Percentiles rank a stretch among this genome's conserved stretches.
These are phyloP conservation scores for Aspergillus cavernicola DNA, from an alignment of 495 filamentous ascomycete species.

Conservation along the genomic window DNA sequence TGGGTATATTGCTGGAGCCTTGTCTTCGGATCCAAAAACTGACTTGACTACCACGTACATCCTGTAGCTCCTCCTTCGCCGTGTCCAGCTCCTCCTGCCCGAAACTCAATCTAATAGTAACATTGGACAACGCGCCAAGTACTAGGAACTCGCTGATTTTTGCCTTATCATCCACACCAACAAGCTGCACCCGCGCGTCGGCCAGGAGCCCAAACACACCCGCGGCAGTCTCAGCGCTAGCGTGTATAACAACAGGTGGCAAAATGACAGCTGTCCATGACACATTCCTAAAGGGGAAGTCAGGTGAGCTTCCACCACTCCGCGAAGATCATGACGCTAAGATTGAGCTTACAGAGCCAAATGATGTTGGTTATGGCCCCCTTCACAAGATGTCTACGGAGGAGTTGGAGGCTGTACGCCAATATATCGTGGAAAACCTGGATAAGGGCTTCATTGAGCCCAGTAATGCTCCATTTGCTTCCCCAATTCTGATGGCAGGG, in stretches of 20 bases:
- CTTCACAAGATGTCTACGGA: too few species aligned
- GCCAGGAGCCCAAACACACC: background rate
- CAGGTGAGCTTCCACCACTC: too few species aligned
- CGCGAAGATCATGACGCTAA: too few species aligned
- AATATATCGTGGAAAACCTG: background rate
- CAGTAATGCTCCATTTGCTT: conserved; percentile 15
- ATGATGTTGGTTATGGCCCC: too few species aligned
- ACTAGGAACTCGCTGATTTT: background rate
- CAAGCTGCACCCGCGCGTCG: background rate
- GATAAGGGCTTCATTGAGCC: conserved; percentile 38
- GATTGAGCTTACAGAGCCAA: too few species aligned
- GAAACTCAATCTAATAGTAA: background rate
- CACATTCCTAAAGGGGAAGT: too few species aligned
- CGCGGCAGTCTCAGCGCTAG: background rate
- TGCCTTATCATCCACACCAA: background rate
- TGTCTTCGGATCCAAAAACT: background rate
- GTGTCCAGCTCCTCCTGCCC: background rate
- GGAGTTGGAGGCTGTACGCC: background rate
- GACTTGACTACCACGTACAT: background rate
- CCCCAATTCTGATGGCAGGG: conserved; percentile 32
- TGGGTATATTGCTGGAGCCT: too few species aligned
- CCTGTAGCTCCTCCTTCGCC: background rate
- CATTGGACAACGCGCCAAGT: background rate
- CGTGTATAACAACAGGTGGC: background rate
- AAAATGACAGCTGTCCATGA: conserved; percentile 1